Evolutionary conservation across 768 basidiomycete species (phyloP), one percentile per base, ranked within the genome.

Genomic region (Mycena filopes): DNA sequence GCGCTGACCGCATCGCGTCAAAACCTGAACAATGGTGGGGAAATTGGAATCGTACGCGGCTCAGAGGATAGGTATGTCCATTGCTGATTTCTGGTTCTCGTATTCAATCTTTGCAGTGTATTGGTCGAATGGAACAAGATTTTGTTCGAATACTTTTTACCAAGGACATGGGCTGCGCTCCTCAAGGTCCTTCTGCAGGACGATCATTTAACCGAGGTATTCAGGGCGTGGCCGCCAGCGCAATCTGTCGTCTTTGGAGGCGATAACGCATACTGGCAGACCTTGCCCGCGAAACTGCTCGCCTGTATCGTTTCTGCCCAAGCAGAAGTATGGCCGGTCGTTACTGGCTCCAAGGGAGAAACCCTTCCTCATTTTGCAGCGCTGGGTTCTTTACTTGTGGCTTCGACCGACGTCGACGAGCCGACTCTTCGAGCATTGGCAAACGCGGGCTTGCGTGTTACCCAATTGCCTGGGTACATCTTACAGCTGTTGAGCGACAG

Each of bases 41-140:
- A 85, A 58, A 76, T 70, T 8, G 81, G 81, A 4, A 69, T 81
- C 15, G 77, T 79, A 1, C 67, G 66, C 7, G 78, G 79, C 0
- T 80, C 80, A 0, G 77, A 75, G 43, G 83, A 84, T 55, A 76
- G 78, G 85, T 85, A 66, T 48, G 80, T 74, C 2, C 3, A 0
- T 36, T 15, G 10, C 36, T 15, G 15, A 15, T n/a, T 18, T 28
- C 38, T 12, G 12, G 25, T 29, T 1, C 25, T 25, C 10, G n/a
- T 26, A 20, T 13, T 56, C 23, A 46, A 7, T 41, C 15, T 47
- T 43, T 54, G 28, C 59, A 87, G 86, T 31, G 72, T 83, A 8
- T 72, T 82, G 10, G 75, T 83, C 1, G 78, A 79, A 67, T 87
- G 86, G 86, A 87, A 87, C 62, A 71, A 68, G 16, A 68, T 82